Evolutionary conservation across 1,284 basidiomycete genomes (phyloP).

Genomic region (Austroboletus niveus): DNA sequence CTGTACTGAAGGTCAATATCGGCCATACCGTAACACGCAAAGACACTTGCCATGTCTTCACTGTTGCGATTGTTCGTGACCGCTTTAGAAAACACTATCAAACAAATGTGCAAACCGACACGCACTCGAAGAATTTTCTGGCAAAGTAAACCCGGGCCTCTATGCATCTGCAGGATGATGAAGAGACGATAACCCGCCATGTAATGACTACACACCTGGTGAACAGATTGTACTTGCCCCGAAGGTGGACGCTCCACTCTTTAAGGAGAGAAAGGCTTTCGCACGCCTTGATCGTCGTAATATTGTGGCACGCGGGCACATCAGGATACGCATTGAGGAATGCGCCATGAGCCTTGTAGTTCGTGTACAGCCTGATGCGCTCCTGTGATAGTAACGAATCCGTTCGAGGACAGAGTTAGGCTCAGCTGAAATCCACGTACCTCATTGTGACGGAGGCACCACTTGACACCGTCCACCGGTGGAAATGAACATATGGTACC

Average conservation of each 20-base stretch:
- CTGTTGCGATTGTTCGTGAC: slow-evolving; percentile 6
- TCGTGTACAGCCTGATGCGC: slow-evolving; percentile 34
- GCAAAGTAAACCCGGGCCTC: slow-evolving; percentile 36
- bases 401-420: not conserved
- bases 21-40: not conserved
- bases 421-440: slow-evolving; percentile 10
- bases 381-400: slow-evolving; percentile 23
- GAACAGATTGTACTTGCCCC: slow-evolving; percentile 32
- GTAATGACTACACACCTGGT: slow-evolving; percentile 23
- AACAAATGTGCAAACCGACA: not conserved
- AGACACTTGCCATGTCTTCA: slow-evolving; percentile 21
- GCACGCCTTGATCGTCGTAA: slow-evolving; percentile 24
- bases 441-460: slow-evolving; percentile 34
- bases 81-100: not conserved
- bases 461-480: slow-evolving; percentile 14
- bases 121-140: slow-evolving; percentile 38
- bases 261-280: slow-evolving; percentile 27
- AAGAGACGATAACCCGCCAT: not conserved
- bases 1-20: slow-evolving; percentile 13
- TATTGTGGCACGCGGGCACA: slow-evolving; percentile 22
- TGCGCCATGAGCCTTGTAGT: slow-evolving; percentile 33
- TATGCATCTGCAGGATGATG: slow-evolving; percentile 30
- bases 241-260: slow-evolving; percentile 30
- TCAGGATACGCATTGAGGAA: slow-evolving; percentile 29
- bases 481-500: slow-evolving; percentile 18